Percentiles rank a stretch among this genome's conserved stretches.
Conservation (phyloP, 306 rosid genomes). For the Sechiopsis laciniata region DNA sequence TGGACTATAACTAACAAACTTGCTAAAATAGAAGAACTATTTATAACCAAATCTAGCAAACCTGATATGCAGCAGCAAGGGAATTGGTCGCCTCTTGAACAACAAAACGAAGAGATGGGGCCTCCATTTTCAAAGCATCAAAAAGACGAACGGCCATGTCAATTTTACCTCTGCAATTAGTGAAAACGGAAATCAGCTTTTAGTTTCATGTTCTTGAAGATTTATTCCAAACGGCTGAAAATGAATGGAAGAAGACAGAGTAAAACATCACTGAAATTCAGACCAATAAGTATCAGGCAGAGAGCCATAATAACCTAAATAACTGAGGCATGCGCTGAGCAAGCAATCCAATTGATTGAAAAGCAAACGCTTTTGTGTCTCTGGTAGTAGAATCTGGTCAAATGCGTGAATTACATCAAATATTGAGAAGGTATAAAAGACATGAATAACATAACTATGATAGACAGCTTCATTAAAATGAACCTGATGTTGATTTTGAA, state of each 20-base stretch:
- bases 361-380: constrained; percentile 79
- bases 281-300: constrained; percentile 11
- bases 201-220: neutral
- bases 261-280: neutral
- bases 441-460: constrained; percentile 6
- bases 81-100: constrained; percentile 87
- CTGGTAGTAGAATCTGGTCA: constrained; percentile 60
- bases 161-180: constrained; percentile 59
- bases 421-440: neutral
- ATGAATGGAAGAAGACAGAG: constrained; percentile 5
- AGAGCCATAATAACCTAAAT: constrained; percentile 53
- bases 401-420: constrained; percentile 20
- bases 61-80: constrained; percentile 84
- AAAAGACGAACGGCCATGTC: constrained; percentile 86
- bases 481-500: constrained; percentile 70
- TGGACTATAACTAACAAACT: neutral
- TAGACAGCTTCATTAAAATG: constrained; percentile 13
- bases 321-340: constrained; percentile 87
- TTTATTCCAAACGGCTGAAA: constrained; percentile 11
- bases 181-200: constrained; percentile 21
- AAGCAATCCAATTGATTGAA: constrained; percentile 87
- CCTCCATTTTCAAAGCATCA: constrained; percentile 68
- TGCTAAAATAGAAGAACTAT: neutral
- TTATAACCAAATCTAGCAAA: constrained; percentile 29
- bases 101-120: constrained; percentile 64